Evolutionary conservation across 2,329 filamentous ascomycete genomes (phyloP).

Genomic region (Neonectria faginata): DNA sequence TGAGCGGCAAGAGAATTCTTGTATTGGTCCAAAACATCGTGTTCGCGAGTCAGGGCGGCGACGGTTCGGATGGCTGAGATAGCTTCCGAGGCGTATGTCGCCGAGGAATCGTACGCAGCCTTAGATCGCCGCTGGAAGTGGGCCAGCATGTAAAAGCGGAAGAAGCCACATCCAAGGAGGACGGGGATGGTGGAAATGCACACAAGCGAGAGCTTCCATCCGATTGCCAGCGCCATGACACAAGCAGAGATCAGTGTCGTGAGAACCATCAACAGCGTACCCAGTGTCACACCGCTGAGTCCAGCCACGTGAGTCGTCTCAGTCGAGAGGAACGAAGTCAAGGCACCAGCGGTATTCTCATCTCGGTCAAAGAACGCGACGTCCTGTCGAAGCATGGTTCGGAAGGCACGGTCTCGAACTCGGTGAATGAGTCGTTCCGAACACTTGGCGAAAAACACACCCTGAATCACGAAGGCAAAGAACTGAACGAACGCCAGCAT

Average conservation of each 20-base stretch:
- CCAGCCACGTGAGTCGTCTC: slow-evolving; percentile 91
- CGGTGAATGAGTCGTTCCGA: slow-evolving; percentile 88
- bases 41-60: slow-evolving; percentile 87
- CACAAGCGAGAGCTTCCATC: slow-evolving; percentile 89
- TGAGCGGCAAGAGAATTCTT: slow-evolving; percentile 74
- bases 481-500: slow-evolving; percentile 84
- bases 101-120: slow-evolving; percentile 81
- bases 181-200: slow-evolving; percentile 83
- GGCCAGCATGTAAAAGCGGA: slow-evolving; percentile 86
- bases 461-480: slow-evolving; percentile 75
- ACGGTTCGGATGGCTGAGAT: slow-evolving; percentile 95
- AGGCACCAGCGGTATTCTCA: slow-evolving; percentile 87
- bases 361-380: slow-evolving; percentile 91
- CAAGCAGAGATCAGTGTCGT: slow-evolving; percentile 85
- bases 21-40: slow-evolving; percentile 81
- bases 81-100: slow-evolving; percentile 90
- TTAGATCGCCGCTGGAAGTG: slow-evolving; percentile 84
- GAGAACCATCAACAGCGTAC: slow-evolving; percentile 82
- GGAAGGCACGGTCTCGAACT: slow-evolving; percentile 84
- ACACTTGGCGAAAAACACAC: slow-evolving; percentile 82
- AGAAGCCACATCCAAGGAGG: slow-evolving; percentile 83
- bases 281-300: slow-evolving; percentile 87
- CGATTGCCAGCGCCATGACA: slow-evolving; percentile 76
- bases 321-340: slow-evolving; percentile 90
- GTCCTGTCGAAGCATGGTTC: slow-evolving; percentile 90